Conservation (phyloP, 108 stramenopile species). For the Discostella stelligeroides region DNA sequence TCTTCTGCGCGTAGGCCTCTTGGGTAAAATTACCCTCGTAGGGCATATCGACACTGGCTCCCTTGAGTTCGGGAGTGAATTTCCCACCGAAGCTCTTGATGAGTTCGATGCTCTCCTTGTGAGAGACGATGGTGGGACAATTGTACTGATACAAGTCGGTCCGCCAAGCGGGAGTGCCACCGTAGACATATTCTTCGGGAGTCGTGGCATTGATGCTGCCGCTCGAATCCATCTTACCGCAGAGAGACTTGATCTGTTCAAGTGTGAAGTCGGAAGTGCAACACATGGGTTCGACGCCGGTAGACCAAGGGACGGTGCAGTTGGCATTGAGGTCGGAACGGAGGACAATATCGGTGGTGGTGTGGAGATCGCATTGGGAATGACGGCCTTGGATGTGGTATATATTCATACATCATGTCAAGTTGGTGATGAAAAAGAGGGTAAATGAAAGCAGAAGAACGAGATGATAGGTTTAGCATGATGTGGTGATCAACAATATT, state of each 20-base stretch:
- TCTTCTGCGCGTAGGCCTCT: constrained; percentile 63
- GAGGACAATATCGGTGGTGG: constrained; percentile 68
- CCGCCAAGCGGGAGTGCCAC: constrained; percentile 68
- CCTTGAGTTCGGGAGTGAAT: constrained; percentile 77
- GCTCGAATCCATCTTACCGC: constrained; percentile 76
- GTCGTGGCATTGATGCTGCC: constrained; percentile 45
- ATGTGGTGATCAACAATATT: background rate
- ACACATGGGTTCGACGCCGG: constrained; percentile 57
- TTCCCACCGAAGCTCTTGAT: constrained; percentile 48
- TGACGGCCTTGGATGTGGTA: constrained; percentile 47
- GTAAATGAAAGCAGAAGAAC: background rate
- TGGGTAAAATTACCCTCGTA: constrained; percentile 68
- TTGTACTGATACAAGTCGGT: constrained; percentile 60
- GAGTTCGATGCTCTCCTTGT: constrained; percentile 66
- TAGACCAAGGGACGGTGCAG: constrained; percentile 61
- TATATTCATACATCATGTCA: too few relatives aligned
- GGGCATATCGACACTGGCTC: constrained; percentile 66
- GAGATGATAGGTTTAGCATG: background rate
- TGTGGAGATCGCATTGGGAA: constrained; percentile 77
- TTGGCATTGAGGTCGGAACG: constrained; percentile 67
- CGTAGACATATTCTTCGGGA: constrained; percentile 57
- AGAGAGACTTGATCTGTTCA: constrained; percentile 70
- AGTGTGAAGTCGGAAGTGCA: constrained; percentile 78
- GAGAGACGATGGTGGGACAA: constrained; percentile 65
- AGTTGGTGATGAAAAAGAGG: background rate